Evolutionary conservation across 139 green algal genomes (phyloP).

Genomic region (Chlorella sp.): DNA sequence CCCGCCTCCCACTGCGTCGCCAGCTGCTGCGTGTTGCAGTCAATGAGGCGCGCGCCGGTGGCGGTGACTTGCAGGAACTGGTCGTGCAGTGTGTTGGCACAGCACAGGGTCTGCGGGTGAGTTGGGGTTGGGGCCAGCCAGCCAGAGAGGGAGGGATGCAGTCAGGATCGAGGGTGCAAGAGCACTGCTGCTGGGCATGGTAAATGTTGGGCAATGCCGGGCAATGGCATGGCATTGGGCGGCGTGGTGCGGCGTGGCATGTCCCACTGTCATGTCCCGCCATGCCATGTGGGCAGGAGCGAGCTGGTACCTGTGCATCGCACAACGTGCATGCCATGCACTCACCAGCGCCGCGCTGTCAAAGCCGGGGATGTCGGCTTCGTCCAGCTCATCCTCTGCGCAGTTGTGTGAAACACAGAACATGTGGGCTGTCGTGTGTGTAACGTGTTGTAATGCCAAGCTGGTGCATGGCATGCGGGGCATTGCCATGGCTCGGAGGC

Average conservation of each 20-base stretch:
- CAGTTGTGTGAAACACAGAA: no score
- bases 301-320: no score
- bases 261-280: neutral
- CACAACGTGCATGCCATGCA: neutral
- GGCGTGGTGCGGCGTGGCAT: no score
- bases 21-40: constrained; percentile 51
- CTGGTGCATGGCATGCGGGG: no score
- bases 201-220: no score
- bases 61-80: constrained; percentile 88
- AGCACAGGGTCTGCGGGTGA: constrained; percentile 84
- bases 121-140: no score
- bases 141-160: neutral
- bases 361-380: constrained; percentile 88
- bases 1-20: constrained; percentile 74
- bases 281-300: neutral
- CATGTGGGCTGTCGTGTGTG: no score
- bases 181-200: no score
- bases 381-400: constrained; percentile 82
- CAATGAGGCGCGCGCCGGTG: constrained; percentile 60
- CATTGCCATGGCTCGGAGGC: no score
- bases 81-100: constrained; percentile 81
- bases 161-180: no score
- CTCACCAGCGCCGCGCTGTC: constrained; percentile 62
- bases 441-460: no score
- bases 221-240: no score